These are phyloP conservation scores for Daedaleopsis nitida DNA, from an alignment of 768 basidiomycete genomes.

Conservation along the genomic window DNA sequence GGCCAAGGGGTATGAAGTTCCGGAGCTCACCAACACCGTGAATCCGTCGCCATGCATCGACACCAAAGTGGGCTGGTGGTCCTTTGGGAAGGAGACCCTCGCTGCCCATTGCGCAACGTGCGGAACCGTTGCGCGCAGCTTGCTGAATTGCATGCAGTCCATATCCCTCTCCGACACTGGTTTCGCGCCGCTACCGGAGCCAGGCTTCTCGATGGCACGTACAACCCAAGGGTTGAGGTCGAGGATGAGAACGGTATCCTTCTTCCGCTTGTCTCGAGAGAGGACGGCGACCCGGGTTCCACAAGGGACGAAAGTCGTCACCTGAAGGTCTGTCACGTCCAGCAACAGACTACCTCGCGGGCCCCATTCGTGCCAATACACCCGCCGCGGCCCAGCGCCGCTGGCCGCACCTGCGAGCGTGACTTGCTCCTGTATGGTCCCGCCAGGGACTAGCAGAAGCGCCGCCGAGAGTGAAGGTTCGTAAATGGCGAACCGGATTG, in stretches of 20 bases:
- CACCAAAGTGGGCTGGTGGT: neutral
- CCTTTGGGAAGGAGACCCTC: neutral
- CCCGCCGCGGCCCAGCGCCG: neutral
- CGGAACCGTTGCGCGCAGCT: neutral
- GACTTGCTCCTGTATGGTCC: neutral
- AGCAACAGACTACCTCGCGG: neutral
- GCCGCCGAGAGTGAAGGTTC: neutral
- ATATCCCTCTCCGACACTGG: neutral
- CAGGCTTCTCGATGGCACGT: neutral
- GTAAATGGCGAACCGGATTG: constrained; percentile 5
- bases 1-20: neutral
- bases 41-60: neutral
- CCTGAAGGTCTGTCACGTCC: neutral
- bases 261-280: neutral
- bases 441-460: neutral
- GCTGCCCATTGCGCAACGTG: neutral
- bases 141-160: neutral
- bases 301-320: neutral
- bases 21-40: neutral
- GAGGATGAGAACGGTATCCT: neutral
- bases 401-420: neutral
- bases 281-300: neutral
- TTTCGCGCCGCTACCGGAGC: too few relatives aligned
- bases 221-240: neutral
- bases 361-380: constrained; percentile 7